Percentiles rank a stretch among this genome's conserved stretches.
Conservation (phyloP, 2,329 filamentous ascomycete species). For the Aspergillus transmontanensis region DNA sequence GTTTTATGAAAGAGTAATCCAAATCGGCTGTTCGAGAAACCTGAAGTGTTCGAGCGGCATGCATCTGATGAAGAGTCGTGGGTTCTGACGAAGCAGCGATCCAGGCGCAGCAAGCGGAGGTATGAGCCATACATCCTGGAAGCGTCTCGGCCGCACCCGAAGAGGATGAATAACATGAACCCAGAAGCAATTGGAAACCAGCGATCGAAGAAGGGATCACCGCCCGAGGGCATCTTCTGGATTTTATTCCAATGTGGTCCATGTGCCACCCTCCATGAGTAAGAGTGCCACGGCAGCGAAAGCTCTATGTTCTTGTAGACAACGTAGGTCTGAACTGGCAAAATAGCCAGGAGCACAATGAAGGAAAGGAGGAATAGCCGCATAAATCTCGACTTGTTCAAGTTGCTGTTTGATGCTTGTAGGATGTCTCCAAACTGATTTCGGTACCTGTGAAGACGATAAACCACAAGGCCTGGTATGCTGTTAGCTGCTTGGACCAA, state of each 20-base stretch:
- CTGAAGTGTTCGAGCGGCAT: constrained; percentile 17
- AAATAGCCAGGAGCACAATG: constrained; percentile 56
- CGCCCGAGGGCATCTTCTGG: constrained; percentile 48
- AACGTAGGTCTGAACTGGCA: constrained; percentile 57
- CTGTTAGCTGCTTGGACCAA: background rate
- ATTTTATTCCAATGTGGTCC: constrained; percentile 53
- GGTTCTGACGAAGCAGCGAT: constrained; percentile 32
- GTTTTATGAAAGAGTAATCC: constrained; percentile 30
- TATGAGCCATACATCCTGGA: constrained; percentile 55
- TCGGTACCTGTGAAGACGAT: constrained; percentile 64
- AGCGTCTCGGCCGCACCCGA: constrained; percentile 66
- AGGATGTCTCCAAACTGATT: constrained; percentile 60
- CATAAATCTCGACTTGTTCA: constrained; percentile 63
- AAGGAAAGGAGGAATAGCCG: constrained; percentile 55
- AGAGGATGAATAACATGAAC: constrained; percentile 63
- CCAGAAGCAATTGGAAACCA: constrained; percentile 60
- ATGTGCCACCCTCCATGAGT: constrained; percentile 59
- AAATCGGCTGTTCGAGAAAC: constrained; percentile 29
- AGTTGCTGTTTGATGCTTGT: constrained; percentile 50
- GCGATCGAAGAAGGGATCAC: constrained; percentile 54
- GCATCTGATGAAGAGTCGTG: constrained; percentile 17
- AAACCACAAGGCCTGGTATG: constrained; percentile 57
- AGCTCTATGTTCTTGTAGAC: constrained; percentile 47
- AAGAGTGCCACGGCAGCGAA: constrained; percentile 43
- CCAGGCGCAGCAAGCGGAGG: constrained; percentile 47